Conservation (phyloP, 2,329 filamentous ascomycete genomes). For the Aspergillus sp. region DNA sequence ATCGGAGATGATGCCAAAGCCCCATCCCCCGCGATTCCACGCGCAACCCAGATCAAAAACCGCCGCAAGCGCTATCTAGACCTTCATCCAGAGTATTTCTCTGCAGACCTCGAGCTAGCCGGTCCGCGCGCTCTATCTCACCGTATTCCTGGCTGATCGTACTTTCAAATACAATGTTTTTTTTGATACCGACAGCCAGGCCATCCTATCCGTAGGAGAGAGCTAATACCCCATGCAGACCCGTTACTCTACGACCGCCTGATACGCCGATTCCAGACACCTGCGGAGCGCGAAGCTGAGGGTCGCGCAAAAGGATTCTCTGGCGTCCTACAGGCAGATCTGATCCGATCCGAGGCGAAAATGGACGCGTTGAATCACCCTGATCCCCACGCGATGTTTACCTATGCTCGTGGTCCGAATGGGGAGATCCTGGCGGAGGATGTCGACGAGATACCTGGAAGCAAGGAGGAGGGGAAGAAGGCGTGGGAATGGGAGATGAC, state of each 20-base stretch:
- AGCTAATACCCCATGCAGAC: constrained; percentile 51
- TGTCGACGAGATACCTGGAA: constrained; percentile 56
- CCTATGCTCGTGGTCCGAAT: constrained; percentile 51
- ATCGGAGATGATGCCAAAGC: constrained; percentile 1
- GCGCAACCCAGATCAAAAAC: constrained; percentile 65
- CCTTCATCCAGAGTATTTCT: constrained; percentile 71
- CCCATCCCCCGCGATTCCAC: constrained; percentile 27
- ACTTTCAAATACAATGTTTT: not conserved
- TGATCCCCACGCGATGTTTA: constrained; percentile 51
- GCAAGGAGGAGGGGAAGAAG: constrained; percentile 64
- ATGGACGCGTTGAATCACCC: constrained; percentile 62
- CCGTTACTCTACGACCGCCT: constrained; percentile 80
- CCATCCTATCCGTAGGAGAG: not conserved
- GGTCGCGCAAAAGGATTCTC: constrained; percentile 74
- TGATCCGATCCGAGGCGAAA: constrained; percentile 74
- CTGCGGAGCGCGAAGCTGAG: constrained; percentile 71
- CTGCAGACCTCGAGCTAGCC: constrained; percentile 61
- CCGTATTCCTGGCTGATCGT: constrained; percentile 20
- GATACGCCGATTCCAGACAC: constrained; percentile 72
- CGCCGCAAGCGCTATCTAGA: constrained; percentile 75
- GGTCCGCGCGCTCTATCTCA: constrained; percentile 45
- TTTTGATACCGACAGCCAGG: not conserved
- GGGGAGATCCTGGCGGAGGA: constrained; percentile 61
- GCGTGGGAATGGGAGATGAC: constrained; percentile 73
- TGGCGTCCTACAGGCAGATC: constrained; percentile 73